Conservation (phyloP, 1,139 yeast species). For the Sugiyamaella xylanicola region DNA sequence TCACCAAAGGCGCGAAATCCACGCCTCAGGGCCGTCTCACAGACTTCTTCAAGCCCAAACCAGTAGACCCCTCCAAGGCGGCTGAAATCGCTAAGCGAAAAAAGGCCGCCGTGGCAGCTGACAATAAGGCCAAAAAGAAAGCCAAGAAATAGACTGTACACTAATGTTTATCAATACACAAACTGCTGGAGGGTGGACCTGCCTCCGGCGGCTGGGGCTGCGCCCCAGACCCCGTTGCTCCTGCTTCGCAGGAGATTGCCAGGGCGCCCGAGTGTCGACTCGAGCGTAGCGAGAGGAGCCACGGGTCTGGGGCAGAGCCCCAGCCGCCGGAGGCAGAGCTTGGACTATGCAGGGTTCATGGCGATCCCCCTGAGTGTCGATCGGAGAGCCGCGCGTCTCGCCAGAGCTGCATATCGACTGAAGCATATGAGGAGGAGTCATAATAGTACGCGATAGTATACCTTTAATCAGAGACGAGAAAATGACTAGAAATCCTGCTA, state of each 20-base stretch:
- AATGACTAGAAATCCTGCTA: slow-evolving; percentile 13
- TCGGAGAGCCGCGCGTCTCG: too few species aligned
- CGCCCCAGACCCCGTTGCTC: slow-evolving; percentile 5
- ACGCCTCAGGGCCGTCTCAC: slow-evolving; percentile 92
- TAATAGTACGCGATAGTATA: too few species aligned
- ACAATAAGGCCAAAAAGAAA: slow-evolving; percentile 28
- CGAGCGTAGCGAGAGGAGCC: background rate
- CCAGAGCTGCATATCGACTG: too few species aligned
- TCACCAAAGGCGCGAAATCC: slow-evolving; percentile 77
- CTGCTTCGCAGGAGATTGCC: background rate
- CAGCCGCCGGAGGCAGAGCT: background rate
- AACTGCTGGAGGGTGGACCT: too few species aligned
- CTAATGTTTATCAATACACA: too few species aligned
- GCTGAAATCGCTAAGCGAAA: slow-evolving; percentile 37
- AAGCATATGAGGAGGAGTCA: too few species aligned
- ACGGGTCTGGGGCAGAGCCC: background rate
- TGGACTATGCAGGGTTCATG: slow-evolving; percentile 2
- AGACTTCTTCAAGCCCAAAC: slow-evolving; percentile 80
- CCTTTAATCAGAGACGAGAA: background rate
- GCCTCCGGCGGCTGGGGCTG: slow-evolving; percentile 6
- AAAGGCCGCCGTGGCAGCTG: slow-evolving; percentile 28
- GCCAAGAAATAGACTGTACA: slow-evolving; percentile 2
- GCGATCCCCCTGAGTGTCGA: slow-evolving; percentile 10
- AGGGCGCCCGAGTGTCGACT: background rate
- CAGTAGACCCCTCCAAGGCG: slow-evolving; percentile 43